Conservation (phyloP, 257 asterid genomes). For the Primulina eburnea region DNA sequence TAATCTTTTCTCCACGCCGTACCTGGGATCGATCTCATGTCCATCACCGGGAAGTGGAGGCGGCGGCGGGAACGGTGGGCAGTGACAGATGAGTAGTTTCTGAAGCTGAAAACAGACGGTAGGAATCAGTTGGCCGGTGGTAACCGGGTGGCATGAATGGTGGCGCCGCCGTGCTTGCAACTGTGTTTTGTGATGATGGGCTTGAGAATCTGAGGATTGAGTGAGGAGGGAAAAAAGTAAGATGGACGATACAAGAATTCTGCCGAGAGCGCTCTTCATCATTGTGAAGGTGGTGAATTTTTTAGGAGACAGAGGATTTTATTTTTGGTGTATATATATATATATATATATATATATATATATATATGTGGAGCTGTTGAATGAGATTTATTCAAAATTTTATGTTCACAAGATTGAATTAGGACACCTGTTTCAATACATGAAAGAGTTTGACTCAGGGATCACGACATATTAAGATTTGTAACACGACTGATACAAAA, state of each 20-base stretch:
- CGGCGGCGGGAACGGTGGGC: constrained; percentile 48
- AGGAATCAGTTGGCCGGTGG: constrained; percentile 30
- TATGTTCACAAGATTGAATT: no score
- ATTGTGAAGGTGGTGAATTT: constrained; percentile 17
- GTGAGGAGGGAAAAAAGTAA: constrained; percentile 22
- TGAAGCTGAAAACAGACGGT: constrained; percentile 42
- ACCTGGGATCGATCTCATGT: constrained; percentile 72
- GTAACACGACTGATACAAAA: no score
- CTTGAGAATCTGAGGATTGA: constrained; percentile 21
- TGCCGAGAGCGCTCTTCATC: constrained; percentile 30
- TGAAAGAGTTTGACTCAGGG: no score
- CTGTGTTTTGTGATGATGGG: constrained; percentile 7
- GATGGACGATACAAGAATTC: background rate
- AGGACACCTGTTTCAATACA: background rate
- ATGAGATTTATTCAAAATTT: no score
- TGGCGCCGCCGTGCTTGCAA: constrained; percentile 27
- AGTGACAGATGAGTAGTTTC: constrained; percentile 39
- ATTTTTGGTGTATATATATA: no score
- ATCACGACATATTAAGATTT: no score
- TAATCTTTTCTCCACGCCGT: constrained; percentile 68
- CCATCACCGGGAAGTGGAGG: constrained; percentile 15
- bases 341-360: no score
- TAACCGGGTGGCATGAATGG: constrained; percentile 30
- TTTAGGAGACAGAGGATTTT: background rate
- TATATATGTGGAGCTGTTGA: background rate